phyloP scores from a whole-genome alignment of 768 basidiomycete species.

The Lyophyllum shimeji region DNA sequence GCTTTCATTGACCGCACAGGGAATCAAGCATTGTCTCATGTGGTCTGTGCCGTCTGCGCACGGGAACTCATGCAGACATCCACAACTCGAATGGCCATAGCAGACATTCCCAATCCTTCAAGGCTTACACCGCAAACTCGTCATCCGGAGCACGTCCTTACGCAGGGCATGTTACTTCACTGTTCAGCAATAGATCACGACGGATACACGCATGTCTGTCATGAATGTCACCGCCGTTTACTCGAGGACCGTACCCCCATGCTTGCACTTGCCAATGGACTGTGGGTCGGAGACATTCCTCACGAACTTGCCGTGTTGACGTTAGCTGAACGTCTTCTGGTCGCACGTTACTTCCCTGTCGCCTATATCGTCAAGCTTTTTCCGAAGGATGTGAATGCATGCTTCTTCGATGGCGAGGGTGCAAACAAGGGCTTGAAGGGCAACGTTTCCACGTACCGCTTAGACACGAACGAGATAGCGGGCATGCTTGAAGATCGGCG shows the following conservation, averaged over 20 bases:
- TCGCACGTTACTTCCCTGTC: slow-evolving; percentile 28
- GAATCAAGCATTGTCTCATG: not conserved
- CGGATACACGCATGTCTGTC: slow-evolving; percentile 3
- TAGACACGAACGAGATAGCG: slow-evolving; percentile 18
- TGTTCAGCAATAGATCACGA: not conserved
- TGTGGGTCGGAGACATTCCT: slow-evolving; percentile 39
- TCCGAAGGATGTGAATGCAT: slow-evolving; percentile 22
- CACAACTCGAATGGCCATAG: not conserved
- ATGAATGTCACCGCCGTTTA: slow-evolving; percentile 7
- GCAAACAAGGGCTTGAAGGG: slow-evolving; percentile 26
- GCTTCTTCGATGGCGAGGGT: slow-evolving; percentile 8
- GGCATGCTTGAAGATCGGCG: slow-evolving; percentile 24
- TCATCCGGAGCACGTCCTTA: not conserved
- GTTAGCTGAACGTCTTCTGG: slow-evolving; percentile 33
- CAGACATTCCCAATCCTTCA: not conserved
- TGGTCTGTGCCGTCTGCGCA: not conserved
- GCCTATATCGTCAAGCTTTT: slow-evolving; percentile 37
- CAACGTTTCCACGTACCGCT: slow-evolving; percentile 31
- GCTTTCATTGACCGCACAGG: not conserved
- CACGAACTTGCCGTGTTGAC: slow-evolving; percentile 24
- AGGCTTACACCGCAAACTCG: not conserved
- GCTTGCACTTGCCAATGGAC: slow-evolving; percentile 32
- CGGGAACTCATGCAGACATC: not conserved
- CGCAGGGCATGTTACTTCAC: not conserved
- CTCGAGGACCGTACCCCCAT: slow-evolving; percentile 7